phyloP scores from a whole-genome alignment of 495 filamentous ascomycete genomes.

The Gamarada debralockiae region DNA sequence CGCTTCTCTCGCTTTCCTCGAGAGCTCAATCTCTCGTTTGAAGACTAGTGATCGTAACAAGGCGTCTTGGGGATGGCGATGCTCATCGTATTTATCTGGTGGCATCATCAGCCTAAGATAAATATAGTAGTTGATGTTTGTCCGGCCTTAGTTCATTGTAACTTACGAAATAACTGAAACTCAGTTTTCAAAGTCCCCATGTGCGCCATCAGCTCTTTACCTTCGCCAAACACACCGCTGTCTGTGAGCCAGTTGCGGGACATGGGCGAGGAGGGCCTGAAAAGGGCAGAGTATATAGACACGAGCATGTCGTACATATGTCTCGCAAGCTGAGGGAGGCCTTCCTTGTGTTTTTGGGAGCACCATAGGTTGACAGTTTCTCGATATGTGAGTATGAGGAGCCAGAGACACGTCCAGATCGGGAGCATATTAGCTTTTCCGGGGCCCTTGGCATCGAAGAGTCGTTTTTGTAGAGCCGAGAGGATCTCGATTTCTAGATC shows the following conservation, averaged over 20 bases:
- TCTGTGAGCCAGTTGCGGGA: not conserved
- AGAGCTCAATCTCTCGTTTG: no score
- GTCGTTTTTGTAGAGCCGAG: not conserved
- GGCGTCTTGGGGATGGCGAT: no score
- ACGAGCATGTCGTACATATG: conserved; percentile 10
- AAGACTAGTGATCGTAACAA: no score
- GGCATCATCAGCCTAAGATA: no score
- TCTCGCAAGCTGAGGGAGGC: not conserved
- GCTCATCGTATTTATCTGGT: no score
- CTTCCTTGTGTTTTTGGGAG: not conserved
- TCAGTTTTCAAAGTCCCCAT: conserved; percentile 1
- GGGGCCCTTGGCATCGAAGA: conserved; percentile 2
- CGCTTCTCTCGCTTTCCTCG: no score
- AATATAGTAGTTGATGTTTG: no score
- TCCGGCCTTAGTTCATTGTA: no score
- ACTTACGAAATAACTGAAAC: not conserved
- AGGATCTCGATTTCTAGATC: not conserved
- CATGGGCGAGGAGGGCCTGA: not conserved
- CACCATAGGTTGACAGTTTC: not conserved
- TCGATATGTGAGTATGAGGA: conserved; percentile 4
- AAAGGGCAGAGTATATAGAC: conserved; percentile 1
- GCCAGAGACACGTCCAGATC: conserved; percentile 8
- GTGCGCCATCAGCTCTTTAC: not conserved
- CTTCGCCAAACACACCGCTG: not conserved
- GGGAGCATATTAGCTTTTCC: conserved; percentile 4